Base-by-base conservation (phyloP, 2,329 filamentous ascomycete species). In the Colletotrichum gloeosporioides region DNA sequence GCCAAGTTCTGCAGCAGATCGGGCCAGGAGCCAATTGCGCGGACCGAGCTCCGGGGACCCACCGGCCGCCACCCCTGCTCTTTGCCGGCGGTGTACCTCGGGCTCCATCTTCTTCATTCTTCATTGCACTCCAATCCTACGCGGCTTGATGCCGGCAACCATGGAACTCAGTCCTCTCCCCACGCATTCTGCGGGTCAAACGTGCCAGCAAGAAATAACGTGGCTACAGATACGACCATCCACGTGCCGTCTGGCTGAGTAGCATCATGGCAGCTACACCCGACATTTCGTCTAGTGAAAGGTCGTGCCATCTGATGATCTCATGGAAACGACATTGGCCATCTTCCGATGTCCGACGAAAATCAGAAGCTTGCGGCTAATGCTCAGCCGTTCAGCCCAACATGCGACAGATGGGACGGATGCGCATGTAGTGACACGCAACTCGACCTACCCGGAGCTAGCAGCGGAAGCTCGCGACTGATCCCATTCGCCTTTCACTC, bases 11-110 rank as follows among this genome's bases (percentile, higher is more conserved):
- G 69, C 36, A 73, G 39, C 64, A 64, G 73, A 65, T 53, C 57
- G 64, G 29, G 44, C 27, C 12, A n/a, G 34, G 70, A 65, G 59
- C 70, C 73, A 76, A 73, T 73, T 22, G 64, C 70, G 49, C 70
- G 59, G 73, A 59, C 34, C 29, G 15, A 22, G 12, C 73, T 61
- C 70, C 70, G 70, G 32, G 22, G 64, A 36, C 44, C 44, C 74
- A 64, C 70, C 70, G 57, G 70, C 59, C 70, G 73, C 59, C 57
- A 76, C 29, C 64, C 57, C 31, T 69, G 59, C 74, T 59, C 27
- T 61, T 29, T 62, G 59, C 74, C 64, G 70, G 74, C 74, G 74
- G 70, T 74, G 74, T 73, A 73, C 73, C 34, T 65, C 31, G 25
- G 44, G 29, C 67, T n/a, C 22, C 34, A 16, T 36, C 16, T 63